Conservation (phyloP, 1,284 basidiomycete species). For the Austroboletus novae-zelandiae region DNA sequence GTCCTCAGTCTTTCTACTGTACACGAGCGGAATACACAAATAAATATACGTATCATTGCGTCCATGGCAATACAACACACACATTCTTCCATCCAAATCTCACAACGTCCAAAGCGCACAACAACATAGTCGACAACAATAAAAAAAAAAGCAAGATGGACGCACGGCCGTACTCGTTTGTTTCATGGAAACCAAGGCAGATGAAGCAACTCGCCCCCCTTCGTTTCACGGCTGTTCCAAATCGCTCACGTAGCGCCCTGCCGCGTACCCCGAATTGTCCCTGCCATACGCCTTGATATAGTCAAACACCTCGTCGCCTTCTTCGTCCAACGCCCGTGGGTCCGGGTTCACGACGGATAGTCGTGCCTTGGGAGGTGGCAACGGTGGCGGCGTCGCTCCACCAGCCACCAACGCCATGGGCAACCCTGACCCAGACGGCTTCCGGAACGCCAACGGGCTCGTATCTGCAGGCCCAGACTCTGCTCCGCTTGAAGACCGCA, state of each 20-base stretch:
- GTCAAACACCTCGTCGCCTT: constrained; percentile 51
- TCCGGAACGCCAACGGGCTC: constrained; percentile 47
- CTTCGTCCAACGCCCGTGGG: constrained; percentile 37
- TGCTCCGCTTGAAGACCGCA: constrained; percentile 32
- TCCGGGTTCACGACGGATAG: constrained; percentile 32
- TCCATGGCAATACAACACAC: neutral
- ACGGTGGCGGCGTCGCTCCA: constrained; percentile 2
- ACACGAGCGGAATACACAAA: neutral
- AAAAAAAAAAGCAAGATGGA: too few species aligned
- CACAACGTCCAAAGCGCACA: neutral
- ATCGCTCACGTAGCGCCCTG: constrained; percentile 29
- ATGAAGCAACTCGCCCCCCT: neutral
- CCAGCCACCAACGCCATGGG: neutral
- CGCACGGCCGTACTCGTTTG: too few species aligned
- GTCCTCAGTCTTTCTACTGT: too few species aligned
- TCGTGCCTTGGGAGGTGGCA: constrained; percentile 30
- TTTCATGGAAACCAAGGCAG: too few species aligned
- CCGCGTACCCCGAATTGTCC: constrained; percentile 22
- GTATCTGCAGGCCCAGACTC: constrained; percentile 36
- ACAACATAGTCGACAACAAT: neutral
- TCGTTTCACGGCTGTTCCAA: constrained; percentile 14
- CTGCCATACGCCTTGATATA: constrained; percentile 53
- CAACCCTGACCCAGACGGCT: constrained; percentile 15
- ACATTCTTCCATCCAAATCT: neutral
- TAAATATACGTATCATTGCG: neutral